Base-by-base conservation (phyloP, 2,329 filamentous ascomycete genomes). In the Venturiaceae sp. region DNA sequence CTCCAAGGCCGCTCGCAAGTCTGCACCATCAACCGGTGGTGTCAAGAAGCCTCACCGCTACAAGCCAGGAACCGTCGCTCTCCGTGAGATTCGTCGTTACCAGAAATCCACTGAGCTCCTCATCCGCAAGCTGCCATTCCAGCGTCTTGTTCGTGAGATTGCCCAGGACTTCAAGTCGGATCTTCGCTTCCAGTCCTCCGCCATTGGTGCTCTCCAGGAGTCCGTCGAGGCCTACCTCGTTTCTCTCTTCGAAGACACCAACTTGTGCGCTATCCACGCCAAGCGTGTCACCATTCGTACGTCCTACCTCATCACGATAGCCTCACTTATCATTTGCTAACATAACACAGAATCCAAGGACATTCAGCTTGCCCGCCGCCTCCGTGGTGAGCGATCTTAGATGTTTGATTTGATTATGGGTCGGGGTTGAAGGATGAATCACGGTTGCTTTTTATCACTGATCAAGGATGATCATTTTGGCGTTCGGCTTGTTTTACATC, bases 1-100 rank as follows among this genome's bases (percentile, higher is more conserved):
- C 70, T 96, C 92, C 83, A 96, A 96, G 89, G 94, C 92, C 67
- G 92, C 94, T 72, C 92, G 94, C 82, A 99, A 99, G 87, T 91
- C 87, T 70, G 92, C 94, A 62, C 94, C 94, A 68, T 96, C 91
- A 64, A 97, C 94, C 75, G 94, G 92, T 71, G 77, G 77, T 77
- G 77, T 79, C 74, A 79, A 79, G 76, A 79, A 79, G 77, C 77
- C 77, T 68, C 77, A 79, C 71, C 71, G 77, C 64, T 79, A 79
- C 71, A 79, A 79, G 75, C 77, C 77, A 62, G 91, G 91, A 68
- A 96, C 92, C 46, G 81, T 90, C 64, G 92, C 94, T 57, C 81
- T 97, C 58, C 87, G 88, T 74, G 92, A 97, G 77, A 97, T 97
- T 72, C 82, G 92, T 71, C 84, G 83, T 67, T 95, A 95, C 72